These are phyloP conservation scores for Pleurozium schreberi DNA, from an alignment of 225 moss, liverwort and hornwort species.

Conservation along the genomic window DNA sequence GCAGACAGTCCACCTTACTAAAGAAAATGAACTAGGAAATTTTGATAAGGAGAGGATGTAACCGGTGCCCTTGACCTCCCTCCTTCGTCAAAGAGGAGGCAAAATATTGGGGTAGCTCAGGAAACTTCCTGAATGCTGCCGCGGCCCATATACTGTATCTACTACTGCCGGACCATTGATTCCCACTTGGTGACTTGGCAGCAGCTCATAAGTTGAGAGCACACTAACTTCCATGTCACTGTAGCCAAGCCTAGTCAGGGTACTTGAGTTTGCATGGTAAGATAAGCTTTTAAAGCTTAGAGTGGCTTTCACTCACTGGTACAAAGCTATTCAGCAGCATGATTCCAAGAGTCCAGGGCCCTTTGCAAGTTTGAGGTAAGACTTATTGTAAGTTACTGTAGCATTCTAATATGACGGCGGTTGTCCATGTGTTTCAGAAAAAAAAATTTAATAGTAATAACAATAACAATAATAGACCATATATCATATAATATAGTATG, in stretches of 20 bases:
- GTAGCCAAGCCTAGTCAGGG: background rate
- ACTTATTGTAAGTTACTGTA: too few relatives aligned
- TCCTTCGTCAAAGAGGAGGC: background rate
- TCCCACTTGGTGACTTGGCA: background rate
- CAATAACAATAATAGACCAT: too few relatives aligned
- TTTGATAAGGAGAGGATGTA: background rate
- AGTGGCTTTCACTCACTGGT: background rate
- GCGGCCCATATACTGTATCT: too few relatives aligned
- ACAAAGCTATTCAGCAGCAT: background rate
- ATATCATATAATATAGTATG: too few relatives aligned
- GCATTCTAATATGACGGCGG: too few relatives aligned
- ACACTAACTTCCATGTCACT: background rate
- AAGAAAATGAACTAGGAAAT: fast-evolving
- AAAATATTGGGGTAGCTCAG: background rate
- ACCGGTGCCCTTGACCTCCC: fast-evolving
- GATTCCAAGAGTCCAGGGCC: background rate
- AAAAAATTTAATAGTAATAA: too few relatives aligned
- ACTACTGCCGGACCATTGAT: too few relatives aligned
- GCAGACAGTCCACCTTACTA: too few relatives aligned
- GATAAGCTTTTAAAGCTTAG: too few relatives aligned
- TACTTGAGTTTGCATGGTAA: background rate
- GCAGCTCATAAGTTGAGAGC: background rate
- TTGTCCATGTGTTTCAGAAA: too few relatives aligned
- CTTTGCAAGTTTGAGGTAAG: background rate
- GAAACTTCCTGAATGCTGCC: too few relatives aligned